Evolutionary conservation across 2,329 filamentous ascomycete genomes (phyloP).

Genomic region (Emmonsiellopsis sp.): DNA sequence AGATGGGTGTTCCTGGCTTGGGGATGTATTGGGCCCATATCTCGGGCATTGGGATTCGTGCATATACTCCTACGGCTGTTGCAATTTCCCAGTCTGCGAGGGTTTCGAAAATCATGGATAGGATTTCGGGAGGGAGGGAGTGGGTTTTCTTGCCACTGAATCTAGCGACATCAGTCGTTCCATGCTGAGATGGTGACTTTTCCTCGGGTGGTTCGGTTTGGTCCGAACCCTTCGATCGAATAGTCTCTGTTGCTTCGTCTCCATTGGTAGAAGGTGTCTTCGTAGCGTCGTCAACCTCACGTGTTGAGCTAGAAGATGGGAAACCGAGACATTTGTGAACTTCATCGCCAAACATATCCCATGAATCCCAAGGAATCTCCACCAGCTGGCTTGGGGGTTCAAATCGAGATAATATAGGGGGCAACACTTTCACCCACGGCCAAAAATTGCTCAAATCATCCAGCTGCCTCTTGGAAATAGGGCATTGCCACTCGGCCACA

Average conservation of each 20-base stretch:
- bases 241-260: background rate
- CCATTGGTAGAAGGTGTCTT: background rate
- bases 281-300: background rate
- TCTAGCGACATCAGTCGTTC: background rate
- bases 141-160: background rate
- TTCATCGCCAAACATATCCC: constrained; percentile 22
- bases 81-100: constrained; percentile 87
- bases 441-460: constrained; percentile 74
- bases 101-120: constrained; percentile 73
- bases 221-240: background rate
- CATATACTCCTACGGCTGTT: constrained; percentile 69
- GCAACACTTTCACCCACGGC: constrained; percentile 75
- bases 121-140: constrained; percentile 69
- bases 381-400: constrained; percentile 44
- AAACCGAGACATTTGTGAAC: constrained; percentile 23
- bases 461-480: constrained; percentile 78
- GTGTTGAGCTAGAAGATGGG: constrained; percentile 2
- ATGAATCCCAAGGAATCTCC: constrained; percentile 43
- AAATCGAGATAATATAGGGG: constrained; percentile 76
- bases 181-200: background rate
- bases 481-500: constrained; percentile 79
- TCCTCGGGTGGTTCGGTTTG: background rate
- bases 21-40: constrained; percentile 61
- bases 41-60: constrained; percentile 61
- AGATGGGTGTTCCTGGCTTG: constrained; percentile 49